Evolutionary conservation across 129 eudicot species (phyloP).

Genomic region (Glebionis coronaria): DNA sequence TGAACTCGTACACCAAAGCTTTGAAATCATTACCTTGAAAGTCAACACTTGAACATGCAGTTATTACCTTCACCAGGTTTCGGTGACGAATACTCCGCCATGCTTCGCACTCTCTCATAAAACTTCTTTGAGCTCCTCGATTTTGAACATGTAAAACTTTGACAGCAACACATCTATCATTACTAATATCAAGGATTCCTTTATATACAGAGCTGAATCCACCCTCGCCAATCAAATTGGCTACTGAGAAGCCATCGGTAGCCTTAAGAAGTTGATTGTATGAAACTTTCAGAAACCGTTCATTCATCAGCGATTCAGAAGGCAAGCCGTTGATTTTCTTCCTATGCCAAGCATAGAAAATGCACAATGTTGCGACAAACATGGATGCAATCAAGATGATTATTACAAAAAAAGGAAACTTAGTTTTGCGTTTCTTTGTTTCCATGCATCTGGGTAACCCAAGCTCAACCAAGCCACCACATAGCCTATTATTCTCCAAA

Average conservation of each 20-base stretch:
- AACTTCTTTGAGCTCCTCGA: slow-evolving; percentile 26
- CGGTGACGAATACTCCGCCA: slow-evolving; percentile 32
- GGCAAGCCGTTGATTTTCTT: slow-evolving; percentile 8
- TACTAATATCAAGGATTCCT: slow-evolving; percentile 15
- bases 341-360: slow-evolving; percentile 10
- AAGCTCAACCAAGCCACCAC: slow-evolving; percentile 33
- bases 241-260: slow-evolving; percentile 31
- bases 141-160: slow-evolving; percentile 30
- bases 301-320: background rate
- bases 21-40: slow-evolving; percentile 23
- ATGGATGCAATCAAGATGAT: background rate
- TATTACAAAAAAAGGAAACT: background rate
- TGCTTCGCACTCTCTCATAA: slow-evolving; percentile 31
- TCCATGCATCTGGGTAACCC: slow-evolving; percentile 11
- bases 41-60: slow-evolving; percentile 38
- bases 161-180: slow-evolving; percentile 24
- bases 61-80: slow-evolving; percentile 35
- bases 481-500: slow-evolving; percentile 32
- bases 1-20: slow-evolving; percentile 24
- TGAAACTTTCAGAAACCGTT: background rate
- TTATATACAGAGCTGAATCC: slow-evolving; percentile 28
- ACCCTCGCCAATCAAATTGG: slow-evolving; percentile 25
- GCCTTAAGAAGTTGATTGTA: slow-evolving; percentile 31
- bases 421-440: background rate
- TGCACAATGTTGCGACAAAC: background rate